Evolutionary conservation across 306 rosid genomes (phyloP), one percentile per base, ranked within the genome.

Genomic region (Sicyos edulis): DNA sequence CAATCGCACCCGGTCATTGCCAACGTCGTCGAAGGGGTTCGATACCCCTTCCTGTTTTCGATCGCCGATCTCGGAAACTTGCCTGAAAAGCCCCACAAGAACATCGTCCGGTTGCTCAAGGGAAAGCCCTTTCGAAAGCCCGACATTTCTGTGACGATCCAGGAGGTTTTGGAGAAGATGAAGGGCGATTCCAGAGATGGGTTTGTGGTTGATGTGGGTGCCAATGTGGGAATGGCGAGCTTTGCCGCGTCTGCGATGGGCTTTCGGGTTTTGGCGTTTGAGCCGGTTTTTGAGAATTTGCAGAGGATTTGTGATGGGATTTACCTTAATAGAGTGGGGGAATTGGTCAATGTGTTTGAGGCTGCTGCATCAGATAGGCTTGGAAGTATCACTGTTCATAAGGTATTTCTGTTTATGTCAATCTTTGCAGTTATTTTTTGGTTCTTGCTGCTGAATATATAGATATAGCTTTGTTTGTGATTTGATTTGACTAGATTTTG

Each of bases 161-260:
- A 95, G 82, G 91, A 85, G 76, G 61, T 91, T 76, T 69, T 95
- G 75, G 95, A 80, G 67, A 80, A 78, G 80, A 80, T 82, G 10
- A 91, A 75, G n/a, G 49, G 72, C 10, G 85, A 86, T 34, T 88
- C 89, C 26, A 80, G 66, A 26, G 78, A 76, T 77, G 97, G 97
- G 58, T 55, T 80, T 80, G 86, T 89, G n/a, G 92, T 91, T 2
- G 96, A 91, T 78, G 97, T 95, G 16, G 97, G 99, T 21, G 97
- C 95, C 71, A 95, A 95, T 76, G 96, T 95, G 54, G 99, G 99
- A 13, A 89, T 91, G 86, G 99, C 96, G 1, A 87, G 87, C 75
- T 95, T 95, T 62, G 97, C 99, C 0, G 99, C 99, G 2, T 85
- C 99, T 0, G 97, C 78, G 0, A 91, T 95, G 96, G 95, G 97